Base-by-base conservation (phyloP, 495 filamentous ascomycete species). In the Aspergillus nanangensis region DNA sequence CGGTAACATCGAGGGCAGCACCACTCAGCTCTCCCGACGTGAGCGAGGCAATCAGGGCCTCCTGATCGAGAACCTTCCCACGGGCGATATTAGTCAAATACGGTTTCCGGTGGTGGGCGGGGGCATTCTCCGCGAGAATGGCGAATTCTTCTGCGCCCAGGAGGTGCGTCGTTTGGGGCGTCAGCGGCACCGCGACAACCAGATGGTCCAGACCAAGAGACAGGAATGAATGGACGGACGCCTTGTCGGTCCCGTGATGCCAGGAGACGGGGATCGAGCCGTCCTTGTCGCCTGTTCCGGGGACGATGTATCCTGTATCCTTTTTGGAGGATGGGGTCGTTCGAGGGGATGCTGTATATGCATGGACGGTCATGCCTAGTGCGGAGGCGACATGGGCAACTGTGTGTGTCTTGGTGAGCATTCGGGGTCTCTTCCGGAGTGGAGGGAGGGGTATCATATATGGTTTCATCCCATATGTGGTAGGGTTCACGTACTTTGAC, bases 1-100 rank as follows among this genome's bases (percentile, higher is more conserved):
- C 86, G 8, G 87, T 84, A 0, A 94, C 90, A 61, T 95, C 90
- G 18, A 95, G 64, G 29, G 87, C 87, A 0, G 89, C 90, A 19
- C 88, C 88, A 36, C 79, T 66, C 33, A 95, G 60, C 14, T 52
- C 41, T 0, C 63, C 68, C 1, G 49, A 50, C 17, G 62, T 51
- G 11, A 72, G 38, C 3, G 88, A 81, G 0, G 64, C 67, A 10
- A 92, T 68, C 21, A 95, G 56, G 3, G 80, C 86, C 11, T 79
- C 74, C 37, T 87, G 82, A 38, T 89, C 74, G 34, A 95, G 67
- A 24, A 91, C 79, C 11, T 71, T 70, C 0, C 90, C 90, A 0
- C 90, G 75, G 0, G 82, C 77, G 41, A 95, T 87, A 52, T 95
- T 95, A 5, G 77, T 78, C 4, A 94, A 47, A 43, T 81, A 87